These are phyloP conservation scores for Colletotrichum cordylinicola DNA, from an alignment of 2,329 filamentous ascomycete species.

Conservation along the genomic window DNA sequence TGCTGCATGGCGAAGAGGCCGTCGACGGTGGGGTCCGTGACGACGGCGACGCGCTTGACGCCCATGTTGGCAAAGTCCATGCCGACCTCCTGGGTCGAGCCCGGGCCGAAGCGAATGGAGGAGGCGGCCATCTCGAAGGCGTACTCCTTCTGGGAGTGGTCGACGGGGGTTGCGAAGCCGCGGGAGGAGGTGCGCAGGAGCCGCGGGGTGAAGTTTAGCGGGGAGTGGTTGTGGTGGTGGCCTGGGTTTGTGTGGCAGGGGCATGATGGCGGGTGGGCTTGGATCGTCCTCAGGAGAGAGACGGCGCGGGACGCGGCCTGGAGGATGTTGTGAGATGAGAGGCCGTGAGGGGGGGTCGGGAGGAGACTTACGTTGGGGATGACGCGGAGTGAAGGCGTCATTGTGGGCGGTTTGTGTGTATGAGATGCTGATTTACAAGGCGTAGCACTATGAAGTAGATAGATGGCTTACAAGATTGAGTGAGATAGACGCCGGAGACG, in stretches of 20 bases:
- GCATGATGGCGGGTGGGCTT: slow-evolving; percentile 85
- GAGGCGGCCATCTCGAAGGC: slow-evolving; percentile 99
- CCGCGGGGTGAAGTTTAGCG: slow-evolving; percentile 60
- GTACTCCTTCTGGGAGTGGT: slow-evolving; percentile 78
- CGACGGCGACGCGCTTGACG: slow-evolving; percentile 85
- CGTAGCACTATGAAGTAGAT: not conserved
- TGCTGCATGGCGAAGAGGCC: slow-evolving; percentile 90
- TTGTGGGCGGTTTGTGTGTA: not conserved
- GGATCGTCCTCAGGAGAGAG: slow-evolving; percentile 84
- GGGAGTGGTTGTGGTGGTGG: slow-evolving; percentile 73
- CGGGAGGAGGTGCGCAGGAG: slow-evolving; percentile 31
- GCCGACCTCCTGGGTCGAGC: slow-evolving; percentile 92
- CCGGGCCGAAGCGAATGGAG: slow-evolving; percentile 91
- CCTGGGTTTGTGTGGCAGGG: slow-evolving; percentile 92
- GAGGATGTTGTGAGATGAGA: not conserved
- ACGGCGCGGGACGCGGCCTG: slow-evolving; percentile 69
- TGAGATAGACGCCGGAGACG: not conserved
- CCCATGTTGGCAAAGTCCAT: slow-evolving; percentile 97
- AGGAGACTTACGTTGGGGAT: slow-evolving; percentile 30
- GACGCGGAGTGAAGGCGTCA: slow-evolving; percentile 29
- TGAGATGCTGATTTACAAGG: not conserved
- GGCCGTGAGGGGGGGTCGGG: not conserved
- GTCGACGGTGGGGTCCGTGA: slow-evolving; percentile 85
- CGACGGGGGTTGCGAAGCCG: slow-evolving; percentile 72
- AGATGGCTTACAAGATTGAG: not conserved